Base-by-base conservation (phyloP, 2,329 filamentous ascomycete species). In the Volutella citrinella region DNA sequence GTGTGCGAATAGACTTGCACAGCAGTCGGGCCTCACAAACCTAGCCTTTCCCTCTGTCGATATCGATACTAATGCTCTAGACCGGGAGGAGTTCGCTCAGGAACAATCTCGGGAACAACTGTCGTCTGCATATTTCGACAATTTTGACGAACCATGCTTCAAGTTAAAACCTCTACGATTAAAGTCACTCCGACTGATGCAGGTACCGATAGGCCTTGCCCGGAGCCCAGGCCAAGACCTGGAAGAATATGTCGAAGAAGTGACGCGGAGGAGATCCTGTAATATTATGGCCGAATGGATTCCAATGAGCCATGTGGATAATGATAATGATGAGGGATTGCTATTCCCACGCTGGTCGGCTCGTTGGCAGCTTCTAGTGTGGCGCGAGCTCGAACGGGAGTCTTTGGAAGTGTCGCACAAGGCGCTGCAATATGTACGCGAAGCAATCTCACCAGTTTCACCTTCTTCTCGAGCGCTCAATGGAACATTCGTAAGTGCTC, bases 241-340 rank as follows among this genome's bases (percentile, higher is more conserved):
- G 10, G 35, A 40, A 16, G 35, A 53, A 13, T 49, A 58, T 28
- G 11, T 45, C 12, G 14, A 22, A 3, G 34, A 44, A 6, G 34
- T 60, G 15, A 32, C 26, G 5, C 13, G 29, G 11, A 50, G 47
- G 32, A 32, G 19, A 11, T 34, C 33, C 15, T 47, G 49, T 32
- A 38, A 50, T 27, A 31, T 61, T 5, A 30, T 45, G 5, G 23
- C 24, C 1, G 36, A 52, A 23, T 63, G 59, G 56, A 49, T 64
- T 10, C 60, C 60, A 10, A 31, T 64, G 1, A 43, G 34, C 12
- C 28, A 45, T 6, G 38, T 52, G 7, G 36, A 41, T 14, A 5
- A 17, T 6, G 45, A 49, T 3, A 51, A 42, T 3, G 58, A 61
- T 8, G 52, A 59, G 30, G 50, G 55, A 2, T 29, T 62, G 2